Conservation (phyloP, 495 filamentous ascomycete genomes). For the Umbilicaria muhlenbergii region DNA sequence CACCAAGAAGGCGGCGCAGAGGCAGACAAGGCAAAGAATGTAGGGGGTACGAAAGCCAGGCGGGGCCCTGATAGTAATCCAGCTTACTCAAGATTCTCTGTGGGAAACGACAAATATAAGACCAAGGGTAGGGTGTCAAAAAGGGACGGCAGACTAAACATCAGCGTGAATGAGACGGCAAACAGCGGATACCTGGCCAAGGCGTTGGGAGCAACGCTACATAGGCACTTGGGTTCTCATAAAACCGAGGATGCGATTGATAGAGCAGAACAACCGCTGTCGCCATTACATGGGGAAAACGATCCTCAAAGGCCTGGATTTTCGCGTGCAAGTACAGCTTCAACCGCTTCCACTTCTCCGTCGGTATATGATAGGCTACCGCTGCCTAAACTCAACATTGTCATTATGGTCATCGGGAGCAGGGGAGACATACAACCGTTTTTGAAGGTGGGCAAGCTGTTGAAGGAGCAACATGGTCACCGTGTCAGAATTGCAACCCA, state of each 20-base stretch:
- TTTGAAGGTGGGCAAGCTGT: slow-evolving; percentile 49
- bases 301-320: not conserved
- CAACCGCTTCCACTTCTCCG: too few relatives aligned
- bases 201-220: slow-evolving; percentile 43
- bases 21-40: too few relatives aligned
- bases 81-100: slow-evolving; percentile 21
- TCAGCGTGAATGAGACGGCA: slow-evolving; percentile 51
- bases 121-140: slow-evolving; percentile 51
- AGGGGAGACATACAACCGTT: slow-evolving; percentile 69
- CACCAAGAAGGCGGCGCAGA: too few relatives aligned
- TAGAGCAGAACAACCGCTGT: not conserved
- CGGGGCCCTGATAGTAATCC: too few relatives aligned
- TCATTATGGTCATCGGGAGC: slow-evolving; percentile 66
- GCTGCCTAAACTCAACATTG: slow-evolving; percentile 48
- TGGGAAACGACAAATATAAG: slow-evolving; percentile 47
- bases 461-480: slow-evolving; percentile 36
- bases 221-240: slow-evolving; percentile 19
- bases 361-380: too few relatives aligned
- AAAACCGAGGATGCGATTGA: not conserved
- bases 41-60: too few relatives aligned
- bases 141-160: slow-evolving; percentile 52
- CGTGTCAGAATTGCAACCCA: slow-evolving; percentile 52
- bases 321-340: too few relatives aligned
- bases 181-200: slow-evolving; percentile 53
- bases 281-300: slow-evolving; percentile 6